Evolutionary conservation across 2,329 filamentous ascomycete genomes (phyloP), one percentile per base, ranked within the genome.

Genomic region (Fulvia fulva): DNA sequence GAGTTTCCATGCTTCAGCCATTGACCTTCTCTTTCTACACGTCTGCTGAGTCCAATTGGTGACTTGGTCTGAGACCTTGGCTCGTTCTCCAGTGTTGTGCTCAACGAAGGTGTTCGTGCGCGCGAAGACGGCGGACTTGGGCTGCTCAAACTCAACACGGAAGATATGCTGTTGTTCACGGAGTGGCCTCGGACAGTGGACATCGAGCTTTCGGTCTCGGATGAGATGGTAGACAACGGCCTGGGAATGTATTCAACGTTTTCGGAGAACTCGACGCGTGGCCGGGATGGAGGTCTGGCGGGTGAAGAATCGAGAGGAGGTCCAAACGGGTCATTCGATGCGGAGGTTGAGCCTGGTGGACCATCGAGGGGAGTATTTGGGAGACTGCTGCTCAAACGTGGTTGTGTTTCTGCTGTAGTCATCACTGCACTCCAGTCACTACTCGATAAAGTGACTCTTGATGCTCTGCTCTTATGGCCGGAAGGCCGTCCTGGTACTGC

Each of bases 201-300:
- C 55, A 85, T 77, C 2, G 88, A 94, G 69, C 87, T 91, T 47
- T 90, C 87, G 0, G 90, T 91, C 71, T 94, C 91, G 21, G 87
- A 92, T 1, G 91, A 96, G 14, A 95, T 86, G 21, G 92, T 79
- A 1, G 92, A 96, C 19, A 95, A 76, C 0, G 92, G 91, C 11
- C 90, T 84, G 5, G 88, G 88, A 66, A 92, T 92, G 62, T 89
- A 91, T 72, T 95, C 90, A 26, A 95, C 80, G 11, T 85, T 89
- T 63, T 95, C 91, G 0, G 89, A 91, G 69, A 96, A 96, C 0
- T 88, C 89, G 47, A 96, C 91, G 12, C 88, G 81, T 44, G 86
- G 82, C 59, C 86, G 83, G 3, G 81, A 80, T 73, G 69, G 71
- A 47, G 73, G 73, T 60, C 72, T 71, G 57, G 53, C 70, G 57